These are phyloP conservation scores for Perkinsus olseni DNA, from an alignment of 169 alveolate genomes.

Conservation along the genomic window DNA sequence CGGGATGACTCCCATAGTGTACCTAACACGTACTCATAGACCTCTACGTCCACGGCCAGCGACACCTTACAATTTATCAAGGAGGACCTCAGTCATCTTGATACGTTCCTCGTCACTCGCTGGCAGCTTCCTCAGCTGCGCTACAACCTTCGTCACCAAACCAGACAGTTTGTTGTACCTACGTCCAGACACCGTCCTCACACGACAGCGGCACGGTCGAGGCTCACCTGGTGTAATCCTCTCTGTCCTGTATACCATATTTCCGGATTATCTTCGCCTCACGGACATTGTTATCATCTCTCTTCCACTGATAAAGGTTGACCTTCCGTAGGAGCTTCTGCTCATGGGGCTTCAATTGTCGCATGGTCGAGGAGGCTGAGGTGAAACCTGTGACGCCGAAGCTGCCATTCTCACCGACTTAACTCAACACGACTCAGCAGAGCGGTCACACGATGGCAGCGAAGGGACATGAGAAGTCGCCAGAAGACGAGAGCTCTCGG, in stretches of 20 bases:
- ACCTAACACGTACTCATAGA: constrained; percentile 11
- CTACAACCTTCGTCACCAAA: constrained; percentile 74
- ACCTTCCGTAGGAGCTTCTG: constrained; percentile 89
- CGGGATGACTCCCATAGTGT: constrained; percentile 87
- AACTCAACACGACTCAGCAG: neutral
- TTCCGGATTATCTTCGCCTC: constrained; percentile 83
- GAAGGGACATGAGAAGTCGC: neutral
- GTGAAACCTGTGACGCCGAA: neutral
- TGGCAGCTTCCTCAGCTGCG: constrained; percentile 79
- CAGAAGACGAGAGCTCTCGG: neutral
- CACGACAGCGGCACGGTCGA: neutral
- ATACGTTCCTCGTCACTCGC: constrained; percentile 83
- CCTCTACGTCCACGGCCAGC: neutral
- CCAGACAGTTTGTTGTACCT: constrained; percentile 92
- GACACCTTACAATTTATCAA: constrained; percentile 73
- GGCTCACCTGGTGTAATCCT: constrained; percentile 81
- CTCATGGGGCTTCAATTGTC: constrained; percentile 95
- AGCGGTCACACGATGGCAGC: neutral
- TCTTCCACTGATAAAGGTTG: constrained; percentile 91
- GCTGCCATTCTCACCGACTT: neutral
- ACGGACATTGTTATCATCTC: constrained; percentile 70
- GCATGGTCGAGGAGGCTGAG: constrained; percentile 68
- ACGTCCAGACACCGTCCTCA: neutral
- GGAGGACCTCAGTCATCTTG: constrained; percentile 80
- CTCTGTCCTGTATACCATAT: constrained; percentile 91